Conservation (phyloP, 495 filamentous ascomycete genomes). For the Oidiodendron maius region DNA sequence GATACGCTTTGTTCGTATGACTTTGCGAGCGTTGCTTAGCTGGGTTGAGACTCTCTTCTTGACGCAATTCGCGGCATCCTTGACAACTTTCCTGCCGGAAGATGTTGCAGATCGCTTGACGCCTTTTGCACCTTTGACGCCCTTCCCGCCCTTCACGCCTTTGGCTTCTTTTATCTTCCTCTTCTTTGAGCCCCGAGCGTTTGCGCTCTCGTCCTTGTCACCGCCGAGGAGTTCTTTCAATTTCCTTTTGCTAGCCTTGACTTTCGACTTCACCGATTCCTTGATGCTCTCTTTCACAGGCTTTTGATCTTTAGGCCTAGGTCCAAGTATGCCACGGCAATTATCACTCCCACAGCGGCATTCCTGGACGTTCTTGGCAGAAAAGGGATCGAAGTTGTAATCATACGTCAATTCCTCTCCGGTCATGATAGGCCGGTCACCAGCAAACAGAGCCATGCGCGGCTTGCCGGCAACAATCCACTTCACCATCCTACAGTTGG, state of each 20-base stretch:
- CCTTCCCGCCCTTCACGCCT: conserved; percentile 25
- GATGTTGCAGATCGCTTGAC: conserved; percentile 25
- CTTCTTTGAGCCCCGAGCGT: conserved; percentile 28
- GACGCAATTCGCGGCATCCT: conserved; percentile 13
- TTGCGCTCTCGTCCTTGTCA: conserved; percentile 22
- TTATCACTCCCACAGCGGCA: conserved; percentile 73
- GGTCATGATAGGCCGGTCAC: conserved; percentile 80
- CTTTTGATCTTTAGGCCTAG: conserved; percentile 55
- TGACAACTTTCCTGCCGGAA: conserved; percentile 16
- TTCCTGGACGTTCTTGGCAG: conserved; percentile 73
- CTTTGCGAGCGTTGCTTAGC: conserved; percentile 13
- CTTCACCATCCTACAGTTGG: conserved; percentile 97
- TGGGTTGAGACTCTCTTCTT: conserved; percentile 18
- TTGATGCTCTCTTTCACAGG: conserved; percentile 28
- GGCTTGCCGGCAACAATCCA: conserved; percentile 95
- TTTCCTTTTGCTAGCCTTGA: conserved; percentile 34
- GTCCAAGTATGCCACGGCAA: conserved; percentile 74
- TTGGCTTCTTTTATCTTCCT: conserved; percentile 33
- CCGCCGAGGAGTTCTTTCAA: conserved; percentile 32
- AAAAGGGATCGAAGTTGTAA: conserved; percentile 96
- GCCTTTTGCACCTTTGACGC: conserved; percentile 22
- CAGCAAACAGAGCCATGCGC: conserved; percentile 95
- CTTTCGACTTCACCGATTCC: conserved; percentile 34
- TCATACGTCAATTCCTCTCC: conserved; percentile 98
- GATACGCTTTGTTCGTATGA: conserved; percentile 5